Percentiles rank a stretch among this genome's conserved stretches.
phyloP scores from a whole-genome alignment of 768 basidiomycete genomes.

The Auricularia sp. region DNA sequence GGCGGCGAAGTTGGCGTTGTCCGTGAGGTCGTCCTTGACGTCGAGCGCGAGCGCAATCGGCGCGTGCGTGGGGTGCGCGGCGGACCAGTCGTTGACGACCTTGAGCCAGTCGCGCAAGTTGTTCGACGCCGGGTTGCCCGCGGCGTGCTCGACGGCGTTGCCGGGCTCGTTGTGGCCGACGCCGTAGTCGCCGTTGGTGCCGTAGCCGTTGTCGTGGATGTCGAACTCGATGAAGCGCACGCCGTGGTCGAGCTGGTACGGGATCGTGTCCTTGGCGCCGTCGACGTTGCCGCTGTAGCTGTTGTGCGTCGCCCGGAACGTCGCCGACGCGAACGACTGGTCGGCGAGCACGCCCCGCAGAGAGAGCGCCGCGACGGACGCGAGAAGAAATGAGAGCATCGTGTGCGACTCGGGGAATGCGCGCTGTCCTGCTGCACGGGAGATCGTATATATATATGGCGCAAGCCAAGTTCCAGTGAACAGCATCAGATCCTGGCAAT shows the following conservation, averaged over 20 bases:
- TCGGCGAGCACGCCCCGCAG: not conserved
- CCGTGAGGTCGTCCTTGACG: not conserved
- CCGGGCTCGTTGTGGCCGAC: not conserved
- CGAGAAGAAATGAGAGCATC: not conserved
- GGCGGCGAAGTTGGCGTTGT: not conserved
- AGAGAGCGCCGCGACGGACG: not conserved
- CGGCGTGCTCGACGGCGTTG: not conserved
- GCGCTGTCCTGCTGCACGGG: too few relatives aligned
- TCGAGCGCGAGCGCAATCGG: not conserved
- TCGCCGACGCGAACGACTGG: not conserved
- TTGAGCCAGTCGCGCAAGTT: not conserved
- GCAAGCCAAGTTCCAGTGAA: too few relatives aligned
- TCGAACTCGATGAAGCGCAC: conserved; percentile 1
- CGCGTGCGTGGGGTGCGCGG: not conserved
- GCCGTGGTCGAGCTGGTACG: not conserved
- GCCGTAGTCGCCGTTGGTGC: not conserved
- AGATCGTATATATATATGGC: too few relatives aligned
- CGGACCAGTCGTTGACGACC: not conserved
- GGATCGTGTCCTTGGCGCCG: not conserved
- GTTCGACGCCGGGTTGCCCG: not conserved
- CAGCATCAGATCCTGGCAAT: too few relatives aligned
- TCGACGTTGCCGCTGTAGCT: not conserved
- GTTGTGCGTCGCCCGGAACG: not conserved
- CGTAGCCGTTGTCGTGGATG: not conserved
- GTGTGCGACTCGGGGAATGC: not conserved